Percentiles rank a stretch among this genome's conserved stretches.
phyloP scores from a whole-genome alignment of 176 grass and related monocot species.

The Oryza nivara region DNA sequence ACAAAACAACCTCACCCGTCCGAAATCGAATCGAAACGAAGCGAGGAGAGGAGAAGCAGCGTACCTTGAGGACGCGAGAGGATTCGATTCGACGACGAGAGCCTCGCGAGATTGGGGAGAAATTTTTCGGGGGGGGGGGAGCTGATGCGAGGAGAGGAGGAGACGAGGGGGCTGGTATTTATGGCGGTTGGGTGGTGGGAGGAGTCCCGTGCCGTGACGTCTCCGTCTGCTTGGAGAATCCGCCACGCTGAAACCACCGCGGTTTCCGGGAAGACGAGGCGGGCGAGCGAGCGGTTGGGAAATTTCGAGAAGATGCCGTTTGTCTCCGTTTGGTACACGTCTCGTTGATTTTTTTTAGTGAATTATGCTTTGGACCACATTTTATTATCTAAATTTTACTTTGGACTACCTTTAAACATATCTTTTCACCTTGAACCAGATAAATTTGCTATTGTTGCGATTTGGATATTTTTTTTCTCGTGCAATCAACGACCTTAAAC shows the following conservation, averaged over 20 bases:
- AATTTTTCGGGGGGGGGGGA: background rate
- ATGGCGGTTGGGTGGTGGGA: background rate
- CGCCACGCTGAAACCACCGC: background rate
- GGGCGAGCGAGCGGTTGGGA: background rate
- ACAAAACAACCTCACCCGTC: background rate
- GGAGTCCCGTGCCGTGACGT: constrained; percentile 43
- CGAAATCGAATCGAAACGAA: background rate
- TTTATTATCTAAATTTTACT: too few relatives aligned
- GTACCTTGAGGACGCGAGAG: constrained; percentile 33
- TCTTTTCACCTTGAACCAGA: too few relatives aligned
- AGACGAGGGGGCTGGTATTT: background rate
- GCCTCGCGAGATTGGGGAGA: background rate
- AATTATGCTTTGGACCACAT: too few relatives aligned
- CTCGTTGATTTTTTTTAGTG: background rate
- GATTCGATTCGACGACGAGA: background rate
- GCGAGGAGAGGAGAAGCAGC: background rate
- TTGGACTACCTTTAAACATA: too few relatives aligned
- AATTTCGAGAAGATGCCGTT: background rate
- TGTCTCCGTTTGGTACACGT: background rate
- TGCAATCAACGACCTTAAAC: too few relatives aligned
- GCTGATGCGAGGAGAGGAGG: background rate
- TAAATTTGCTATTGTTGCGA: too few relatives aligned
- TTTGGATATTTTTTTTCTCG: too few relatives aligned
- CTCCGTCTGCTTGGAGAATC: background rate
- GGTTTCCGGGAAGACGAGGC: background rate